Base-by-base conservation (phyloP, 2,329 filamentous ascomycete species). In the Pseudogymnoascus sp. region DNA sequence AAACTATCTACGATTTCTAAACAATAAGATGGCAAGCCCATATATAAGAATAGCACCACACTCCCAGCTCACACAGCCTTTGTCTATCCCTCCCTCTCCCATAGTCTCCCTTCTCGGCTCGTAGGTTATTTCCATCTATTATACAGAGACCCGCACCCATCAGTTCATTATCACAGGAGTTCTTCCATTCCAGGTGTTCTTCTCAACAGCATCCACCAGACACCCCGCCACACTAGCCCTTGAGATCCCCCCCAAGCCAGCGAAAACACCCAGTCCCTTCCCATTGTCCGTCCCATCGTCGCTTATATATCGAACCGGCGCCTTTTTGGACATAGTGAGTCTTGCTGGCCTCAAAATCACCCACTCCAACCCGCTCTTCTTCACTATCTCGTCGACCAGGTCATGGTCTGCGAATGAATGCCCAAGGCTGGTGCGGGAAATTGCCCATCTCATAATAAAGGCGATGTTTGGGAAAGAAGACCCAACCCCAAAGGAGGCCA, bases 401-500 rank as follows among this genome's bases (percentile, higher is more conserved):
- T 79, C 74, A 65, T 84, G 82, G 63, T 83, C 82, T 2, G 76
- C 71, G 18, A 77, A 76, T 61, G 77, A 76, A 42, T 76, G 72
- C 18, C 67, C 73, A 77, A 83, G 81, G 65, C 78, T 77, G 47
- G 75, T 77, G 44, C 78, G 70, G 38, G 69, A 73, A 70, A 84
- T 79, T 18, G 82, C 67, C 37, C 75, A 64, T 28, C 76, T 74
- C 65, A 83, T 66, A 1, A 77, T 68, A 44, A 74, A 76, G 37
- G 75, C 70, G 66, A 82, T 70, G 63, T 77, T 76, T 0, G 64
- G 33, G 71, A 74, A 78, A 5, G 80, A 82, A 40, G 73, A 69
- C 1, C 76, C 79, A 6, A 77, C 75, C 16, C 82, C 82, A 65
- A 80, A 78, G 2, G 79, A 77, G 18, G 79, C 80, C 72, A 84